A percentile compares a stretch with the other conserved stretches of the same genome.
Evolutionary conservation across 2,329 filamentous ascomycete genomes (phyloP).

Genomic region (Alternaria consortialis): DNA sequence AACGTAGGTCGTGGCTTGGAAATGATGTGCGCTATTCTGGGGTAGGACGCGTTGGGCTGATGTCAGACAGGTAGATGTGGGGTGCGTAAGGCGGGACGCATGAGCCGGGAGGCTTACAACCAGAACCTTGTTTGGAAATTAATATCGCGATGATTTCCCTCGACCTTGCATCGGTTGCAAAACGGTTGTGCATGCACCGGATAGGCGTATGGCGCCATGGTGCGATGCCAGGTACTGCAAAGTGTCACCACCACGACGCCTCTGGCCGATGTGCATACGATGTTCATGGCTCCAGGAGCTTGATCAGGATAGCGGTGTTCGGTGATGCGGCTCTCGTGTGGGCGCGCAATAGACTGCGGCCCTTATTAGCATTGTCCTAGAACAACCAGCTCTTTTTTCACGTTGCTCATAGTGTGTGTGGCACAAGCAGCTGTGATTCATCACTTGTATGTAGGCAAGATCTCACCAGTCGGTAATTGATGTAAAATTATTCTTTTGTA

Average conservation of each 20-base stretch:
- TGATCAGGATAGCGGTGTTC: too few species aligned
- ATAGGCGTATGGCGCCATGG: background rate
- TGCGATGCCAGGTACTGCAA: background rate
- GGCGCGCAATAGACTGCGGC: background rate
- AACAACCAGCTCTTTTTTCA: background rate
- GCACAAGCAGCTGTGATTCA: background rate
- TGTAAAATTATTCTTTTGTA: background rate
- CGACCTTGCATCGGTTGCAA: background rate
- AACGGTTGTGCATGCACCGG: background rate
- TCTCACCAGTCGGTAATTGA: rapidly evolving
- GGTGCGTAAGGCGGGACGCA: background rate
- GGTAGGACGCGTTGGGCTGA: background rate
- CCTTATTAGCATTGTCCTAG: background rate
- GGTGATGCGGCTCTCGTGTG: too few species aligned
- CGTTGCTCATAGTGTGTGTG: rapidly evolving
- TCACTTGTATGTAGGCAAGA: rapidly evolving
- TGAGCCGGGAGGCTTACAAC: background rate
- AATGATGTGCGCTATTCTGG: background rate
- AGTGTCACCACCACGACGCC: background rate
- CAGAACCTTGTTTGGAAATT: background rate
- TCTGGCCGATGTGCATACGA: background rate
- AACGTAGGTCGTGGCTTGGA: background rate
- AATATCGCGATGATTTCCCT: background rate
- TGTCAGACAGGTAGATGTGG: background rate
- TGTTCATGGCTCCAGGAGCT: background rate